Base-by-base conservation (phyloP, 345 rosid genomes). In the Citrus unshiu region DNA sequence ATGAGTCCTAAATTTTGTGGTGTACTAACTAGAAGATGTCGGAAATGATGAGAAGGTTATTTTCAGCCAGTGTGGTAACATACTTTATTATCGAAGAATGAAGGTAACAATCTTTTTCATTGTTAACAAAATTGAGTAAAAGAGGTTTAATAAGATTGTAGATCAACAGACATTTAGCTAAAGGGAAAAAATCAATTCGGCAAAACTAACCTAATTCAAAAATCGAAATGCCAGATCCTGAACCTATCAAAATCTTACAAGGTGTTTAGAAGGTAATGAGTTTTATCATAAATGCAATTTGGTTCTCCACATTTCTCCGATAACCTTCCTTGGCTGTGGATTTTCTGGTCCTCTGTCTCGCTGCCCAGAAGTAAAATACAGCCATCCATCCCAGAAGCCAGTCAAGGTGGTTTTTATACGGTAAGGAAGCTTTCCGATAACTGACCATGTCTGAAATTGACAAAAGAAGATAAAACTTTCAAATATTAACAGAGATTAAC, bases 291-390 rank as follows among this genome's bases (percentile, higher is more conserved):
- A 43, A 35, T 83, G 88, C 86, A 93, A 78, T 78, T 89, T 93
- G 74, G 98, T 87, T 83, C 98, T 91, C 95, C 97, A 93, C 91
- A 88, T 83, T 67, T 92, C 94, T 77, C 91, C 95, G 10, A 91
- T 79, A 51, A 95, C 97, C 81, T 88, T 89, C 43, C 78, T 87
- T 0, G 98, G 98, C 65, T 86, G 94, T 18, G 98, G 98, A 89
- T 93, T 91, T 30, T 85, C 91, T 0, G 92, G 92, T 78, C 95
- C 97, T 84, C 93, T 88, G 79, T 92, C 98, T 4, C 94, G 86
- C 78, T 93, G 97, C 61, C 97, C 98, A 0, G 98, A 95, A 18
- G 97, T 93, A 51, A 92, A 92, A 75, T 91, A 93, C 86, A 92
- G 81, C 87, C 91, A 90, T 75, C 97, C 98, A 51, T 92, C 89